Conservation (phyloP, 345 rosid species). For the Brassica juncea region DNA sequence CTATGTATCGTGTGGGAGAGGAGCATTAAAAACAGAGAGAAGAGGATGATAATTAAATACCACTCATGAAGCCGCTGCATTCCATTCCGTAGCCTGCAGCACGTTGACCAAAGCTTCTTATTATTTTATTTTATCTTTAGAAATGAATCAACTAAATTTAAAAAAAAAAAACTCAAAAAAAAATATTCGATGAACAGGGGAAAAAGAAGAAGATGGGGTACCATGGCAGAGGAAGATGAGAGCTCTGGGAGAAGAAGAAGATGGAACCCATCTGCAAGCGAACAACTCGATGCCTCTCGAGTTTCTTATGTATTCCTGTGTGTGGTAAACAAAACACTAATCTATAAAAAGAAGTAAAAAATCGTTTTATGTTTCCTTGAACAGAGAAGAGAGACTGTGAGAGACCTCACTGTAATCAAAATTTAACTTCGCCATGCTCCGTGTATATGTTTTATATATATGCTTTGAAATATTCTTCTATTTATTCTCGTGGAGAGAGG, state of each 20-base stretch:
- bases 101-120: constrained; percentile 42
- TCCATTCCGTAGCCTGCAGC: constrained; percentile 96
- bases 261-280: constrained; percentile 86
- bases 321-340: background rate
- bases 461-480: background rate
- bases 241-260: constrained; percentile 70
- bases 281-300: constrained; percentile 75
- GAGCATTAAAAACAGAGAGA: background rate
- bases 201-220: constrained; percentile 7
- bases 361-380: background rate
- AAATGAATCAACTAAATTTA: background rate
- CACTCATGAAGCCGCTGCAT: constrained; percentile 94
- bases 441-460: background rate
- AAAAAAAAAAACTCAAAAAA: background rate
- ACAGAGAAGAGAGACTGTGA: constrained; percentile 17
- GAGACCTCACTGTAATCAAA: constrained; percentile 30
- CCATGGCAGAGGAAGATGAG: constrained; percentile 97
- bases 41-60: constrained; percentile 42
- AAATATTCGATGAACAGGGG: background rate
- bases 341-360: background rate
- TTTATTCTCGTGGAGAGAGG: background rate
- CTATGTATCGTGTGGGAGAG: background rate
- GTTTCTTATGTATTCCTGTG: constrained; percentile 66
- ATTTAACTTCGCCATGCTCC: constrained; percentile 6
- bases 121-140: background rate